These are phyloP conservation scores for Sporisorium exsertum DNA, from an alignment of 1,284 basidiomycete genomes.

Conservation along the genomic window DNA sequence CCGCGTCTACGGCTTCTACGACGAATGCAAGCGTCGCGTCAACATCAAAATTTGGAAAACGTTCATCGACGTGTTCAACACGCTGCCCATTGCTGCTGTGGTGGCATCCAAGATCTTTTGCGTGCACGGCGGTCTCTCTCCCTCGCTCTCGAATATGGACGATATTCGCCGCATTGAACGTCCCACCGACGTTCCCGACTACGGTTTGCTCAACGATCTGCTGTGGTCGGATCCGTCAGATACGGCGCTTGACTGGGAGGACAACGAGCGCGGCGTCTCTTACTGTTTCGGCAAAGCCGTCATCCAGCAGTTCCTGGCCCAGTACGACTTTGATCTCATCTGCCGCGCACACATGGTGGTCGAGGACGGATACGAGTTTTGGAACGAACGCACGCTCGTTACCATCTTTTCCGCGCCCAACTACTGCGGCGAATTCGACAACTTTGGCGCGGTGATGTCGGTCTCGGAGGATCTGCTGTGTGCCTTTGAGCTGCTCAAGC, in stretches of 20 bases:
- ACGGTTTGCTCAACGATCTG: constrained; percentile 94
- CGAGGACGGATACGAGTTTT: constrained; percentile 96
- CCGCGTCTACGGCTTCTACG: constrained; percentile 99
- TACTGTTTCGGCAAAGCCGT: constrained; percentile 99
- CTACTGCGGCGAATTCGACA: constrained; percentile 97
- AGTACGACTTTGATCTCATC: constrained; percentile 95
- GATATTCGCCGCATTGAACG: constrained; percentile 98
- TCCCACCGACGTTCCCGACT: constrained; percentile 99
- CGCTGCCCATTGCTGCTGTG: constrained; percentile 96
- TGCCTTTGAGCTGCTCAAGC: constrained; percentile 94
- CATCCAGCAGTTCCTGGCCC: constrained; percentile 91
- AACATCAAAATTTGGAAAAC: constrained; percentile 99
- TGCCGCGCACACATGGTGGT: constrained; percentile 99
- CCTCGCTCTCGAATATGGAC: constrained; percentile 97
- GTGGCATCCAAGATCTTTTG: constrained; percentile 99
- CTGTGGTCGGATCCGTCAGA: constrained; percentile 99
- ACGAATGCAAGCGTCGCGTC: constrained; percentile 99
- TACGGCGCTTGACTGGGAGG: constrained; percentile 98
- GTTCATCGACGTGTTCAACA: constrained; percentile 99
- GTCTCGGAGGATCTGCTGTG: constrained; percentile 97
- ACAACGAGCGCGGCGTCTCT: constrained; percentile 99
- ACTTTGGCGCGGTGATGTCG: constrained; percentile 84
- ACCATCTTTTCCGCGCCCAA: constrained; percentile 96
- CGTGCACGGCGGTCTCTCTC: constrained; percentile 97
- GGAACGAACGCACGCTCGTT: constrained; percentile 97